Evolutionary conservation across 2,329 filamentous ascomycete species (phyloP), one percentile per base, ranked within the genome.

Genomic region (Ophiobolus disseminans): DNA sequence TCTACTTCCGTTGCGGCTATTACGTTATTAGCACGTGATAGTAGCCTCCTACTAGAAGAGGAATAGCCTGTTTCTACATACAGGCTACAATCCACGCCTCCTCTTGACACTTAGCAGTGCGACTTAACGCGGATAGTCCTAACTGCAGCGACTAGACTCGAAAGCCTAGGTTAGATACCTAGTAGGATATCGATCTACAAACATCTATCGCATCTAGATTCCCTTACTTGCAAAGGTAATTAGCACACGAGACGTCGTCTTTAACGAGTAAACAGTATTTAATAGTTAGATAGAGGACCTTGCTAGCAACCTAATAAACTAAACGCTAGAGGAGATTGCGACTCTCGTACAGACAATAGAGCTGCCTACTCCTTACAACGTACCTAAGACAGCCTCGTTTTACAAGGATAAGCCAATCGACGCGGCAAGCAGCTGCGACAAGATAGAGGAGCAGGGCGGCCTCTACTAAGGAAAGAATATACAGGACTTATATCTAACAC

Each of bases 141-240:
- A 34, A 25, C 48, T 51, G 4, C n/a, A 51, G 31, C 17, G 38
- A 3, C 48, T 51, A 16, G 32, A 53, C 14, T 31, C 26, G 1
- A 38, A 34, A 45, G 50, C 40, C 11, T 53, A 17, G 45, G 43
- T 53, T 36, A 21, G 45, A 1, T 53, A 53, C 19, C 38, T 53
- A 16, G 32, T 51, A 14, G 37, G 34, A 30, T 52, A 52, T 25
- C 6, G 20, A 25, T 52, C 26, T 5, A 30, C 39, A 3, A 53
- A 53, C 19, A 45, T 53, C 28, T 48, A 31, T n/a, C n/a, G 23
- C 2, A 38, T 53, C 20, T 48, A 19, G 49, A 40, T 53, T 5
- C 45, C 19, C 23, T 40, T 37, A 7, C 16, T 50, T 23, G 41
- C 16, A 2, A 45, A 45, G n/a, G 37, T 42, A 14, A 45, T 50